phyloP scores from a whole-genome alignment of 2,329 filamentous ascomycete species.

The Fusarium buxicola region DNA sequence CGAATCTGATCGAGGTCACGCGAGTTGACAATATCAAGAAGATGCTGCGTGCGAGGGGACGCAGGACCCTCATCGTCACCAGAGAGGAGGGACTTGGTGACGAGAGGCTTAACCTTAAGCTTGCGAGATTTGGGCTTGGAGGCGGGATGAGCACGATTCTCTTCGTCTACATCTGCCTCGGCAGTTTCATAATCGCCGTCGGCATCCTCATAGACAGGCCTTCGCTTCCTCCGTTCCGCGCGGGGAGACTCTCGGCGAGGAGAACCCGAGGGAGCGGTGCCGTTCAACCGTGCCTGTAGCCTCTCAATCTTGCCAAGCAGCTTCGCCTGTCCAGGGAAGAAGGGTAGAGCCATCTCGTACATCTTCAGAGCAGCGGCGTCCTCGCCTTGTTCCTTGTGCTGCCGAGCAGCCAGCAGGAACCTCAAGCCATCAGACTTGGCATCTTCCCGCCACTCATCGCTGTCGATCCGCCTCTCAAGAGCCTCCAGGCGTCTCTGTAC shows the following conservation, averaged over 20 bases:
- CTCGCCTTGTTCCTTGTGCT: slow-evolving; percentile 87
- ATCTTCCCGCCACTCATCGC: slow-evolving; percentile 72
- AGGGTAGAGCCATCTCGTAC: slow-evolving; percentile 86
- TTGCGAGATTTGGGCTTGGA: slow-evolving; percentile 48
- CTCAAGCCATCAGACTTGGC: slow-evolving; percentile 83
- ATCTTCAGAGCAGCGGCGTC: slow-evolving; percentile 82
- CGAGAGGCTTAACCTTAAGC: slow-evolving; percentile 48
- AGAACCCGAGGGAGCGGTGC: slow-evolving; percentile 36
- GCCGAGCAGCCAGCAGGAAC: slow-evolving; percentile 89
- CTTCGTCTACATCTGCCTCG: slow-evolving; percentile 57
- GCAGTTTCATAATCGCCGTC: slow-evolving; percentile 56
- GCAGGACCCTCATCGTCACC: slow-evolving; percentile 56
- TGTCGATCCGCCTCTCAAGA: slow-evolving; percentile 85
- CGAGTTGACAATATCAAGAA: slow-evolving; percentile 80
- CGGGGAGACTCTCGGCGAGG: slow-evolving; percentile 40
- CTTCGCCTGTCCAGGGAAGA: slow-evolving; percentile 88
- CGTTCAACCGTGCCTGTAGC: slow-evolving; percentile 64
- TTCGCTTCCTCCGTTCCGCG: slow-evolving; percentile 47
- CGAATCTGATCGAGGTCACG: slow-evolving; percentile 74
- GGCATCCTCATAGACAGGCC: slow-evolving; percentile 47
- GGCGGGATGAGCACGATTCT: slow-evolving; percentile 44
- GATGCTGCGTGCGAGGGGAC: slow-evolving; percentile 68
- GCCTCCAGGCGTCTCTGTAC: slow-evolving; percentile 85
- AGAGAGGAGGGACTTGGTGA: slow-evolving; percentile 40
- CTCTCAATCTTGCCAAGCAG: slow-evolving; percentile 76